Base-by-base conservation (phyloP, 129 eudicot genomes). In the Deinandra increscens region DNA sequence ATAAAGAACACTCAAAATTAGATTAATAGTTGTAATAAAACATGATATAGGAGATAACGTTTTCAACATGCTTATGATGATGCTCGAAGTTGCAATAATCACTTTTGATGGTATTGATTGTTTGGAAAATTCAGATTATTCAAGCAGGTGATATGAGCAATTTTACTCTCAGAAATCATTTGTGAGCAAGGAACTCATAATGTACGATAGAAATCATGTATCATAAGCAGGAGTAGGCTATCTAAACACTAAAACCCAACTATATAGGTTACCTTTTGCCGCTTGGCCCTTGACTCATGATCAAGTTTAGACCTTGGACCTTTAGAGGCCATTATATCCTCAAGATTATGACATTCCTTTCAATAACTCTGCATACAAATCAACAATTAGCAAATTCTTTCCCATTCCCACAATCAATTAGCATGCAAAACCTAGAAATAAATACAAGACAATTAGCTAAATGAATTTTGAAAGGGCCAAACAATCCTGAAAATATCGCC, bases 241-340 rank as follows among this genome's bases (percentile, higher is more conserved):
- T 34, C 67, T 64, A 41, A 39, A 15, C 18, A 41, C 49, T 68
- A 36, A 48, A 20, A 68, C 15, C 31, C 11, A 18, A 15, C 4
- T 26, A 48, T 46, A 9, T 3, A 37, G 14, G 51, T 66, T 51
- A 88, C 98, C 98, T 91, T 91, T 71, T 88, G 98, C 59, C 96
- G 80, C 83, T 73, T 84, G 62, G 87, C 85, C 59, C 87, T 82
- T 17, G 91, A 60, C 74, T 91, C 98, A 79, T 86, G 91, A 80
- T 91, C 98, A 69, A 83, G 84, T 69, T 78, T 91, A 59, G 94
- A 88, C 85, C 88, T 88, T 69, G 89, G 95, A 82, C 96, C 98
- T 87, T 88, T 91, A 36, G 98, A 91, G 91, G 96, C 98, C 98
- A 91, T 91, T 42, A 26, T 69, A 53, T 56, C 42, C 81, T 45